phyloP scores from a whole-genome alignment of 2,329 filamentous ascomycete species.

The Sphaerulina populicola region DNA sequence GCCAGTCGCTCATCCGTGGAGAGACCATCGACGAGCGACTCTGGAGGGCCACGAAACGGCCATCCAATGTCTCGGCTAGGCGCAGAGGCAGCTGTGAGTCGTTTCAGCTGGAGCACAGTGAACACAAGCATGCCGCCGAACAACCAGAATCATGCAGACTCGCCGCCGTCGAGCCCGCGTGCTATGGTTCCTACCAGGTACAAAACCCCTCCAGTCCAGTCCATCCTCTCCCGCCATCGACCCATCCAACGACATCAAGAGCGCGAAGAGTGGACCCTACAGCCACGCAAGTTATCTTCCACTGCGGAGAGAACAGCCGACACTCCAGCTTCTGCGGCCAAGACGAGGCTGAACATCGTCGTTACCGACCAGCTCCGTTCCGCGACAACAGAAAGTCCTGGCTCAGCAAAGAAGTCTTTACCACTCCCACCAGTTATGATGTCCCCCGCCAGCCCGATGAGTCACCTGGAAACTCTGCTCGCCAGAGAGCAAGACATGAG shows the following conservation, averaged over 20 bases:
- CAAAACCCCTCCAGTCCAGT: conserved; percentile 24
- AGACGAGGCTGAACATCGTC: conserved; percentile 12
- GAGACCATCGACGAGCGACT: conserved; percentile 9
- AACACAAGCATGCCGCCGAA: conserved; percentile 33
- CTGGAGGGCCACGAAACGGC: conserved; percentile 1
- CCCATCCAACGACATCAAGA: conserved; percentile 27
- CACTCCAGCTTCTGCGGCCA: conserved; percentile 6
- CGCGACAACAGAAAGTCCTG: conserved; percentile 8
- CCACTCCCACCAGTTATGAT: conserved; percentile 40
- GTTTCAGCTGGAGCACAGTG: conserved; percentile 39
- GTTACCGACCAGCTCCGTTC: conserved; percentile 9
- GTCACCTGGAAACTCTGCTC: conserved; percentile 57
- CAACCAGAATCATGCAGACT: conserved; percentile 30
- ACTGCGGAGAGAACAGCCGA: background rate
- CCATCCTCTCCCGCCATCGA: conserved; percentile 30
- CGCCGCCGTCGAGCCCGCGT: conserved; percentile 35
- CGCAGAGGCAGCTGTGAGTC: conserved; percentile 21
- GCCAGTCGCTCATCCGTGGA: conserved; percentile 17
- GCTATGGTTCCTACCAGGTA: conserved; percentile 32
- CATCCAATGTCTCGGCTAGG: conserved; percentile 6
- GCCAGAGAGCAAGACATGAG: conserved; percentile 57
- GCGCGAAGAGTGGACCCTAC: conserved; percentile 23
- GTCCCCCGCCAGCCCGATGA: conserved; percentile 14
- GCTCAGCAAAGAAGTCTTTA: conserved; percentile 24
- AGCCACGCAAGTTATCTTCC: conserved; percentile 19